phyloP scores from a whole-genome alignment of 2,329 filamentous ascomycete species.

The Pseudogymnoascus verrucosus region DNA sequence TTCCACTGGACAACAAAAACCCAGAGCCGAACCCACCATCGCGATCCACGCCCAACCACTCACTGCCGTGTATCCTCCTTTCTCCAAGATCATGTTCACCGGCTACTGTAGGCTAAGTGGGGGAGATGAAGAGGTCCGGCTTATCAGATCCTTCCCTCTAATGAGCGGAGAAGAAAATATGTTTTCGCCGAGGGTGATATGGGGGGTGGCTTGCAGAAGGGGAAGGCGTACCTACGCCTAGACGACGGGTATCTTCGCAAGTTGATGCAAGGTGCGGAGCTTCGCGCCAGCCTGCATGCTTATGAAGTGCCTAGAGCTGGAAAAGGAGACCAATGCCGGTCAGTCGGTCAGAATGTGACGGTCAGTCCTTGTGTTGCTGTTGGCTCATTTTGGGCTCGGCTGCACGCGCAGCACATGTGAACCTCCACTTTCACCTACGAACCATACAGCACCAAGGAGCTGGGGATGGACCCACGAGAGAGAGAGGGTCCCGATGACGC shows the following conservation, averaged over 20 bases:
- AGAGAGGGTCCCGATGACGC: neutral
- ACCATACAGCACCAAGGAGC: neutral
- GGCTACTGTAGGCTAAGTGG: neutral
- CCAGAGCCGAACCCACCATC: neutral
- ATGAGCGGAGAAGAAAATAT: neutral
- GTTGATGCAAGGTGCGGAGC: neutral
- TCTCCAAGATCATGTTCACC: neutral
- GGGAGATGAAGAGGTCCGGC: neutral
- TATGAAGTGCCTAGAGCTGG: neutral
- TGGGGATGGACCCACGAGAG: neutral
- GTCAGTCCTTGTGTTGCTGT: neutral
- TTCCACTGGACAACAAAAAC: neutral
- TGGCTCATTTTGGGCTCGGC: neutral
- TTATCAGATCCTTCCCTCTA: neutral
- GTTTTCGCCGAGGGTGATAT: neutral
- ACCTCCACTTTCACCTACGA: neutral
- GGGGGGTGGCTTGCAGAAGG: neutral
- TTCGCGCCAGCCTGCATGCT: neutral
- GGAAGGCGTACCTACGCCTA: neutral
- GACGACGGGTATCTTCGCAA: constrained; percentile 1
- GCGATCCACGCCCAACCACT: neutral
- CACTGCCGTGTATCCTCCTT: neutral
- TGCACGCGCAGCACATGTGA: neutral
- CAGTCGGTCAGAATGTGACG: neutral
- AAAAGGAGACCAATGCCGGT: neutral